Evolutionary conservation across 2,329 filamentous ascomycete genomes (phyloP).

Genomic region (Fulvia fulva): DNA sequence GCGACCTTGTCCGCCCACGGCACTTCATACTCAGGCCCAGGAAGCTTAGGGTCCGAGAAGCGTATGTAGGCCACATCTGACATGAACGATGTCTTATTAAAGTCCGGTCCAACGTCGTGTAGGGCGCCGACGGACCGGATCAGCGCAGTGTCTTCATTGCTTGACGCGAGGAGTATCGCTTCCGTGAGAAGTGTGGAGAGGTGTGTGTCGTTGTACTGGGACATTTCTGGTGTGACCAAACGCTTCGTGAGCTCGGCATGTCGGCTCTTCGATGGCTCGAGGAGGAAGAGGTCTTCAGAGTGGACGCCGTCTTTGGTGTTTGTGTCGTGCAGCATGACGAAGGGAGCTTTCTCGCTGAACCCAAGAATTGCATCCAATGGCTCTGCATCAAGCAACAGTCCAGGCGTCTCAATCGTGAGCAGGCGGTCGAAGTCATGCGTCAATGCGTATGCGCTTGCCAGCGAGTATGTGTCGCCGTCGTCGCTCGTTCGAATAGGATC

Average conservation of each 20-base stretch:
- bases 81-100: slow-evolving; percentile 45
- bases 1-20: slow-evolving; percentile 40
- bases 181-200: slow-evolving; percentile 29
- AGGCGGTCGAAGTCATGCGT: slow-evolving; percentile 42
- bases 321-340: slow-evolving; percentile 31
- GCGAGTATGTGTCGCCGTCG: slow-evolving; percentile 36
- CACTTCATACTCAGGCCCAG: slow-evolving; percentile 50
- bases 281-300: slow-evolving; percentile 33
- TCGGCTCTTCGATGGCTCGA: slow-evolving; percentile 22
- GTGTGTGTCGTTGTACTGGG: slow-evolving; percentile 28
- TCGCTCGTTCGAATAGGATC: slow-evolving; percentile 34
- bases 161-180: slow-evolving; percentile 27
- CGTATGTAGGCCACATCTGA: slow-evolving; percentile 44
- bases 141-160: slow-evolving; percentile 20
- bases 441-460: slow-evolving; percentile 44
- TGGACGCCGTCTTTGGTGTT: slow-evolving; percentile 27
- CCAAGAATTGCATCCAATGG: slow-evolving; percentile 40
- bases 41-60: slow-evolving; percentile 45
- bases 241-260: slow-evolving; percentile 19
- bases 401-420: slow-evolving; percentile 44
- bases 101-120: slow-evolving; percentile 29
- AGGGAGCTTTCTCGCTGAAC: slow-evolving; percentile 28
- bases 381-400: slow-evolving; percentile 44
- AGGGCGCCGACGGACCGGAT: slow-evolving; percentile 31
- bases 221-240: slow-evolving; percentile 11